Base-by-base conservation (phyloP, 1,284 basidiomycete genomes). In the Volvariella volvacea region DNA sequence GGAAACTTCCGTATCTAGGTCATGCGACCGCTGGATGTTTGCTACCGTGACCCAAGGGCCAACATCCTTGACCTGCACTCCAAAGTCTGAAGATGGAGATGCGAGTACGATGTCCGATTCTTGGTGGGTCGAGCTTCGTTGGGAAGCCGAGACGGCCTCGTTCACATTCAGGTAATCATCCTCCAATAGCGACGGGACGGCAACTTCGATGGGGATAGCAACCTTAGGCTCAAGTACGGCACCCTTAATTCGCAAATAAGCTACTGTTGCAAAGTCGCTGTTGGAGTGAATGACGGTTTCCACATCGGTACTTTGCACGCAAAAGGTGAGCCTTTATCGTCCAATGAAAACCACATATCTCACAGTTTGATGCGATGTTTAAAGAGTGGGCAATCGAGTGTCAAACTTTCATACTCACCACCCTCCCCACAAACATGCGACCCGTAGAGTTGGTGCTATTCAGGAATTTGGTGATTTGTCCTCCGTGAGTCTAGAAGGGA, bases 401-500 rank as follows among this genome's bases (percentile, higher is more conserved):
- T 96, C 45, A 98, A 67, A 0, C 89, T 92, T 63, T 99, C 96
- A 61, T 98, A 99, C 68, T 99, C 96, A 1, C 96, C 96, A 2
- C 96, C 96, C 66, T 99, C 96, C 3, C 96, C 96, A 50, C 94
- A 97, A 1, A 96, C 78, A 62, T 99, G 96, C 0, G 89, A 84
- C 0, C 93, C 93, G 57, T 95, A 99, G 36, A 80, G 65, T 3
- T 66, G 57, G 60, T 94, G 88, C 88, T 93, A 34, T n/a, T 22
- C 31, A 28, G 48, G 30, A 34, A 16, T 47, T 49, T 32, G 46
- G 17, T 15, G 15, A 28, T 4, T 38, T 4, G 9, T 44, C 12
- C 19, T 46, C 12, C 19, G 38, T 41, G 22, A 33, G 22, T 4
- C 30, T 40, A 22, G 15, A 6, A 8, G 30, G 4, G 3, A 42